Evolutionary conservation across 257 asterid genomes (phyloP).

Genomic region (Salvia miltiorrhiza): DNA sequence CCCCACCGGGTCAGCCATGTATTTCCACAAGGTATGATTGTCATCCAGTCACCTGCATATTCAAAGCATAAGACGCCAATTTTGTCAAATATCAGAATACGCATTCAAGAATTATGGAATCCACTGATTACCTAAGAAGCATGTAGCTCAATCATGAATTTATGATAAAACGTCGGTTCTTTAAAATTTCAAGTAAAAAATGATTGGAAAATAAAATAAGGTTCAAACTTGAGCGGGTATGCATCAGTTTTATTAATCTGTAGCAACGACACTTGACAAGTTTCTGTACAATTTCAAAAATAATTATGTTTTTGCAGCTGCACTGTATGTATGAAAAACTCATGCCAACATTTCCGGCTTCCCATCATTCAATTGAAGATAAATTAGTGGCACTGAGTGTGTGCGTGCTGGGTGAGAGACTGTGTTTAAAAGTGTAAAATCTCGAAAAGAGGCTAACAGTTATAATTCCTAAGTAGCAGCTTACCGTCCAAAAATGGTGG

Average conservation of each 20-base stretch:
- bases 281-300: neutral
- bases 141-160: neutral
- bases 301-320: neutral
- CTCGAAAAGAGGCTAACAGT: neutral
- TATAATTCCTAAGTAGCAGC: neutral
- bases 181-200: neutral
- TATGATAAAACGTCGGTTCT: no score
- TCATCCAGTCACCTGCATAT: conserved; percentile 59
- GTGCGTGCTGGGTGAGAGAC: conserved; percentile 8
- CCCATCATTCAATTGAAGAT: neutral
- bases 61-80: neutral
- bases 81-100: neutral
- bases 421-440: neutral
- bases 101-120: conserved; percentile 1
- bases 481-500: conserved; percentile 24
- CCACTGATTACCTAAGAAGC: conserved; percentile 7
- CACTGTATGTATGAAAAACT: neutral
- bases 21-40: conserved; percentile 86
- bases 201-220: neutral
- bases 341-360: neutral
- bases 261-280: neutral
- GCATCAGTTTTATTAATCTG: neutral
- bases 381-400: neutral
- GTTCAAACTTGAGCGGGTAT: conserved; percentile 13
- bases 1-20: conserved; percentile 63